Conservation (phyloP, 1,284 basidiomycete genomes). For the Porphyrellus sp. region DNA sequence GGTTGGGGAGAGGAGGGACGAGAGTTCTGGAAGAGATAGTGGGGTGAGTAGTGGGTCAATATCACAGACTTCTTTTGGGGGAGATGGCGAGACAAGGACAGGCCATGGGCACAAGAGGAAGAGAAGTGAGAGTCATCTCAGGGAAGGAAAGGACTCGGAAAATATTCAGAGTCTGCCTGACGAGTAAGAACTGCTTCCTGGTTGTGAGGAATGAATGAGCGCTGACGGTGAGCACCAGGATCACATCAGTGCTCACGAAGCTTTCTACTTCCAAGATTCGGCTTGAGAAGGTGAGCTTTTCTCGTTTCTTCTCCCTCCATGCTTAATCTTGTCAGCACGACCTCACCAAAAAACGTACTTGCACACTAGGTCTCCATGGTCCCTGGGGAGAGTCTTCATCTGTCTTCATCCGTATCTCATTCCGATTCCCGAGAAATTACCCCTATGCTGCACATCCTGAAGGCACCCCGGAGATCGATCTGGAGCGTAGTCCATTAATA, state of each 20-base stretch:
- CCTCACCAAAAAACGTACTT: conserved; percentile 73
- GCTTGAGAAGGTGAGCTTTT: conserved; percentile 71
- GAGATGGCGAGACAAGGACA: conserved; percentile 19
- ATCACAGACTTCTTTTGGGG: conserved; percentile 32
- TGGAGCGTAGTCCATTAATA: conserved; percentile 81
- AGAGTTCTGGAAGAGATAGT: conserved; percentile 53
- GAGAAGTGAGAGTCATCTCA: conserved; percentile 46
- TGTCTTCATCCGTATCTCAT: conserved; percentile 82
- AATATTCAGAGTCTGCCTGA: conserved; percentile 67
- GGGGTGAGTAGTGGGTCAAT: conserved; percentile 40
- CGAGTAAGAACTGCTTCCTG: conserved; percentile 51
- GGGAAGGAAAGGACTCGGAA: conserved; percentile 43
- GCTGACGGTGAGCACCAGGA: conserved; percentile 43
- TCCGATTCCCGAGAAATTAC: conserved; percentile 85
- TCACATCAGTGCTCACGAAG: conserved; percentile 73
- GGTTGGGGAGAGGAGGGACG: conserved; percentile 48
- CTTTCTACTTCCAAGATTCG: conserved; percentile 73
- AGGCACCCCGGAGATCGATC: conserved; percentile 73
- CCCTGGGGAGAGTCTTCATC: conserved; percentile 84
- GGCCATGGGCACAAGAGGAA: conserved; percentile 26
- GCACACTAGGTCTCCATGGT: conserved; percentile 84
- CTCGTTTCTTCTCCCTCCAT: not conserved
- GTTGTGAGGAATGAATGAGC: not conserved
- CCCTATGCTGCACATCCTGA: conserved; percentile 59
- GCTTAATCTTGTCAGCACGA: conserved; percentile 56